These are phyloP conservation scores for Fomitopsis serialis DNA, from an alignment of 768 basidiomycete species.

Conservation along the genomic window DNA sequence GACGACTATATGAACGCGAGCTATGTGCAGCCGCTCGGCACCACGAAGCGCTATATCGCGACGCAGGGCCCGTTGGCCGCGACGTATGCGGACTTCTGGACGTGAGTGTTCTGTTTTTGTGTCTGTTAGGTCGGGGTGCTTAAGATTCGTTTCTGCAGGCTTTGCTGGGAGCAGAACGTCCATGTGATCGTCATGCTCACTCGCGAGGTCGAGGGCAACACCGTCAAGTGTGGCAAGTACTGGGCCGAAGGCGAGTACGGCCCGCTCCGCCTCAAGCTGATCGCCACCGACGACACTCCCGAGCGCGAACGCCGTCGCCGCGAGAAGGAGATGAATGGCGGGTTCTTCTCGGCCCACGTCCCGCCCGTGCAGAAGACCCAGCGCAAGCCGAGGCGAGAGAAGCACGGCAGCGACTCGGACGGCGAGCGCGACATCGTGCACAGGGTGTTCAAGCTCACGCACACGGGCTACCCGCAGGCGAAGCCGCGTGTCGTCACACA, in stretches of 20 bases:
- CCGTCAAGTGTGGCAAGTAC: constrained; percentile 88
- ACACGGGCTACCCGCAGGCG: constrained; percentile 52
- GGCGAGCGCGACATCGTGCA: constrained; percentile 33
- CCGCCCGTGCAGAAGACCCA: constrained; percentile 21
- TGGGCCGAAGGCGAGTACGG: constrained; percentile 75
- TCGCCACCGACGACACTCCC: constrained; percentile 42
- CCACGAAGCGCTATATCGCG: constrained; percentile 82
- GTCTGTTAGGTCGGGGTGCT: background rate
- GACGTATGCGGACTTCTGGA: constrained; percentile 94
- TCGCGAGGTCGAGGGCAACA: constrained; percentile 81
- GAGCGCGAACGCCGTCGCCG: constrained; percentile 25
- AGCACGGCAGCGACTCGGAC: background rate
- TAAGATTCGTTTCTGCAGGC: constrained; percentile 34
- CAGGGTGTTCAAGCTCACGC: constrained; percentile 64
- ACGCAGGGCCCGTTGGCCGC: constrained; percentile 92
- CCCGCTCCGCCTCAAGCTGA: constrained; percentile 53
- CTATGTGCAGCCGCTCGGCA: constrained; percentile 83
- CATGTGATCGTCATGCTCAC: constrained; percentile 97
- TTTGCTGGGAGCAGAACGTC: constrained; percentile 93
- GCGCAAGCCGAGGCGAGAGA: constrained; percentile 8
- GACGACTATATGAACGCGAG: constrained; percentile 97
- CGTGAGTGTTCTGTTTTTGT: constrained; percentile 42
- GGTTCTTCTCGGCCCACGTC: constrained; percentile 34
- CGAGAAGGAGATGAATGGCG: constrained; percentile 19
- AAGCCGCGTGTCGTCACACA: constrained; percentile 71